phyloP scores from a whole-genome alignment of 352 stramenopile species.

The Globisporangium viniferum region DNA sequence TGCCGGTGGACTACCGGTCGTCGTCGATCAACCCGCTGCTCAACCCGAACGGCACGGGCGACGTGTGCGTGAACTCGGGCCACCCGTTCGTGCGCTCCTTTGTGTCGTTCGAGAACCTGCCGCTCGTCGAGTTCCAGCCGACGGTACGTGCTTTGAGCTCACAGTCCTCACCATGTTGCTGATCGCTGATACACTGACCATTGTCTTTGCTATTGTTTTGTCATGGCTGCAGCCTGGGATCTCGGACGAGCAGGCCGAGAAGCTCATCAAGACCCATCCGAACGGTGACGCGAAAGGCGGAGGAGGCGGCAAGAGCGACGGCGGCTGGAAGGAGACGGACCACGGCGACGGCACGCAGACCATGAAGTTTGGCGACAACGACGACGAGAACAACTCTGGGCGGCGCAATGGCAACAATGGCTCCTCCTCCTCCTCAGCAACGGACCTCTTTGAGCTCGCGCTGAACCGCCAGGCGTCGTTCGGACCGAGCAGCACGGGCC shows the following conservation, averaged over 20 bases:
- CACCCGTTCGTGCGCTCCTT: conserved; percentile 95
- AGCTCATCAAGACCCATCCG: conserved; percentile 72
- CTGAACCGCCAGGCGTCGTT: conserved; percentile 83
- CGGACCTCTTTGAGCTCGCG: conserved; percentile 78
- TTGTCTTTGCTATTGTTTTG: conserved; percentile 7
- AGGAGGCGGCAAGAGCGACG: conserved; percentile 22
- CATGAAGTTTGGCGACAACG: conserved; percentile 74
- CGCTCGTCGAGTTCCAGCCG: conserved; percentile 93
- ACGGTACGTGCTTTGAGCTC: conserved; percentile 26
- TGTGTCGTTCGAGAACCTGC: conserved; percentile 94
- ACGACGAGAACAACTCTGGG: conserved; percentile 39
- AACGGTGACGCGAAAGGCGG: conserved; percentile 21
- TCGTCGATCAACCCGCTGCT: conserved; percentile 91
- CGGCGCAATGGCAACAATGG: conserved; percentile 18
- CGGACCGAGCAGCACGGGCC: conserved; percentile 33
- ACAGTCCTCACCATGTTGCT: background rate
- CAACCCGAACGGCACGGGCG: conserved; percentile 83
- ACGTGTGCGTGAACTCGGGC: conserved; percentile 91
- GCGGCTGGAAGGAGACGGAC: conserved; percentile 60
- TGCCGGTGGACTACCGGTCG: conserved; percentile 95
- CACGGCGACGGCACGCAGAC: conserved; percentile 64
- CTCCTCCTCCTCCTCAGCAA: background rate
- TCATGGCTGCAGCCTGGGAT: conserved; percentile 41
- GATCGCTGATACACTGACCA: background rate
- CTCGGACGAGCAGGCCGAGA: conserved; percentile 81